Conservation (phyloP, 495 filamentous ascomycete species). For the Talaromyces proteolyticus region DNA sequence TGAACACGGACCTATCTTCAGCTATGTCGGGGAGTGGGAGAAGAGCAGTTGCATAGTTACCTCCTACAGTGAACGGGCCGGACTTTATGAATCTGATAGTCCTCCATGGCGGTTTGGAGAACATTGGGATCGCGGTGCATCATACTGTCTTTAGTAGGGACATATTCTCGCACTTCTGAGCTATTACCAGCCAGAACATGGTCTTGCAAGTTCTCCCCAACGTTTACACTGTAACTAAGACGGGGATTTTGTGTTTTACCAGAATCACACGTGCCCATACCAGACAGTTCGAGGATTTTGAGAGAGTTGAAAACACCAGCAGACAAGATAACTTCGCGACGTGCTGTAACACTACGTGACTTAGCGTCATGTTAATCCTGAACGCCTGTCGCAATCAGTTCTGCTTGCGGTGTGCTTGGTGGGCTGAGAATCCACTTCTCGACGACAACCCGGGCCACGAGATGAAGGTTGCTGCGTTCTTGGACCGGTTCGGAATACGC, state of each 20-base stretch:
- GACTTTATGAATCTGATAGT: constrained; percentile 7
- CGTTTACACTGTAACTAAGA: constrained; percentile 26
- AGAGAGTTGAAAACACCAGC: constrained; percentile 47
- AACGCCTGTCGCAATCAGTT: constrained; percentile 24
- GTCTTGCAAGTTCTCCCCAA: constrained; percentile 45
- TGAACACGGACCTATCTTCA: not conserved
- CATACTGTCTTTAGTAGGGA: not conserved
- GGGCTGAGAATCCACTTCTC: constrained; percentile 17
- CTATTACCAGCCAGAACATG: constrained; percentile 21
- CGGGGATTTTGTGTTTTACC: constrained; percentile 23
- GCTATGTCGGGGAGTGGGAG: not conserved
- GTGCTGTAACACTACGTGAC: constrained; percentile 33
- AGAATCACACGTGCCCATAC: constrained; percentile 35
- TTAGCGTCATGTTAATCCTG: constrained; percentile 21
- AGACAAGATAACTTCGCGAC: constrained; percentile 47
- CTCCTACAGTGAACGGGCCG: constrained; percentile 11
- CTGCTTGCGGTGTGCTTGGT: constrained; percentile 13
- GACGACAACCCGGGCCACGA: constrained; percentile 23
- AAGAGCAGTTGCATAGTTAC: constrained; percentile 5
- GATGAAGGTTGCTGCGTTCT: constrained; percentile 21
- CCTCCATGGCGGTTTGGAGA: not conserved
- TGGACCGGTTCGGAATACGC: constrained; percentile 32
- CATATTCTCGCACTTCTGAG: not conserved
- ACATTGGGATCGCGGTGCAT: constrained; percentile 1
- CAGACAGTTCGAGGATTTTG: constrained; percentile 53